Evolutionary conservation across 2,329 filamentous ascomycete genomes (phyloP).

Genomic region (Curvularia verruculosa): DNA sequence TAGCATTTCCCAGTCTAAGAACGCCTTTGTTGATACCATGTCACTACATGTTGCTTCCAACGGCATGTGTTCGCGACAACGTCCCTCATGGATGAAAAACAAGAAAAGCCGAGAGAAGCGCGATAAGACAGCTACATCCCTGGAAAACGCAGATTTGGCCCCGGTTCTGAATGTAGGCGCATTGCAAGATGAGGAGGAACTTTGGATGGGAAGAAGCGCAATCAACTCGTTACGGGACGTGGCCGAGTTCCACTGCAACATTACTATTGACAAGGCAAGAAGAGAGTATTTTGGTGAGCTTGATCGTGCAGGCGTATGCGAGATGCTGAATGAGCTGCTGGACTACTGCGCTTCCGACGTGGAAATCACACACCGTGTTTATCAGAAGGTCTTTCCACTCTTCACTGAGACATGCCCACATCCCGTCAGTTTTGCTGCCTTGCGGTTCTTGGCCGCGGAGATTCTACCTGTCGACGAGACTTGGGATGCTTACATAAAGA

Average conservation of each 20-base stretch:
- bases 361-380: constrained; percentile 90
- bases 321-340: constrained; percentile 78
- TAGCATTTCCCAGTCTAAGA: constrained; percentile 77
- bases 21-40: constrained; percentile 95
- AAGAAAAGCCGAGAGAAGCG: constrained; percentile 85
- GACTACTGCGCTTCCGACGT: constrained; percentile 97
- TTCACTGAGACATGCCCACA: constrained; percentile 92
- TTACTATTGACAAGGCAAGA: constrained; percentile 87
- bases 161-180: constrained; percentile 71
- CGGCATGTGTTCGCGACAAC: constrained; percentile 96
- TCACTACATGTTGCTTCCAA: constrained; percentile 97
- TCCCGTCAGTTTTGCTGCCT: constrained; percentile 93
- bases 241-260: constrained; percentile 91
- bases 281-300: constrained; percentile 87
- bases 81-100: constrained; percentile 97
- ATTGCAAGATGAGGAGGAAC: constrained; percentile 80
- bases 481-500: constrained; percentile 84
- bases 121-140: constrained; percentile 76
- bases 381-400: constrained; percentile 87
- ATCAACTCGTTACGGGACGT: constrained; percentile 95
- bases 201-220: constrained; percentile 94
- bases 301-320: constrained; percentile 71
- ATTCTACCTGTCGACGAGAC: constrained; percentile 88
- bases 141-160: constrained; percentile 72
- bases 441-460: constrained; percentile 90